These are phyloP conservation scores for Ogataea trehalophila DNA, from an alignment of 805 yeast genomes.

Conservation along the genomic window DNA sequence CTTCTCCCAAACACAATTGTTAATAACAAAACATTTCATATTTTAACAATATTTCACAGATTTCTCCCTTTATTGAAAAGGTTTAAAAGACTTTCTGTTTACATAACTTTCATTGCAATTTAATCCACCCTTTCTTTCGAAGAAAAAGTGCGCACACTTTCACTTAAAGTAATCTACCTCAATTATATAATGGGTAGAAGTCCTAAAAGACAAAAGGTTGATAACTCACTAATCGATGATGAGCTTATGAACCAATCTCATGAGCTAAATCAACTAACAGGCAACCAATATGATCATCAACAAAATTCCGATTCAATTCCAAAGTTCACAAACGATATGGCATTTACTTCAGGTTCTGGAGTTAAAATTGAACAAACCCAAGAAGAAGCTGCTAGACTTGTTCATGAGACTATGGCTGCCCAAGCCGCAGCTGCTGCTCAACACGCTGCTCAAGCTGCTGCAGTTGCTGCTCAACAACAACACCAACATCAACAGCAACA, in stretches of 20 bases:
- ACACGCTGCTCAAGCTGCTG: conserved; percentile 8
- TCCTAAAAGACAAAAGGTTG: conserved; percentile 20
- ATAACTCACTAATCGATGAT: conserved; percentile 20
- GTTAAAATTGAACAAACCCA: background rate
- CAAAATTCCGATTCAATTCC: conserved; percentile 18
- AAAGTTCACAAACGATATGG: conserved; percentile 15
- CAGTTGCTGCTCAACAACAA: conserved; percentile 15
- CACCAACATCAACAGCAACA: conserved; percentile 3
- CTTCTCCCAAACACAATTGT: too few relatives aligned
- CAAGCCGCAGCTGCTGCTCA: conserved; percentile 21
- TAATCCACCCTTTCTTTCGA: background rate
- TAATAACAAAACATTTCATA: too few relatives aligned
- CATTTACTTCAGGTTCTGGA: conserved; percentile 1
- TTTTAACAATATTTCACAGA: too few relatives aligned
- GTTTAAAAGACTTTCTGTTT: too few relatives aligned
- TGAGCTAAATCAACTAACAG: conserved; percentile 13
- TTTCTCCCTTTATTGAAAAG: too few relatives aligned
- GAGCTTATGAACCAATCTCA: conserved; percentile 18
- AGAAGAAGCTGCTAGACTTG: conserved; percentile 14
- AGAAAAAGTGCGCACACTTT: background rate
- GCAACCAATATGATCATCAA: conserved; percentile 15
- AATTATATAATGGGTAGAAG: conserved; percentile 11
- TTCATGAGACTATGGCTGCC: conserved; percentile 17
- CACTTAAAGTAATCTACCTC: background rate
- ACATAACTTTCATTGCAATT: too few relatives aligned